Percentiles rank a stretch among this genome's conserved stretches.
These are phyloP conservation scores for Phytopythium vexans DNA, from an alignment of 352 stramenopile species.

Conservation along the genomic window DNA sequence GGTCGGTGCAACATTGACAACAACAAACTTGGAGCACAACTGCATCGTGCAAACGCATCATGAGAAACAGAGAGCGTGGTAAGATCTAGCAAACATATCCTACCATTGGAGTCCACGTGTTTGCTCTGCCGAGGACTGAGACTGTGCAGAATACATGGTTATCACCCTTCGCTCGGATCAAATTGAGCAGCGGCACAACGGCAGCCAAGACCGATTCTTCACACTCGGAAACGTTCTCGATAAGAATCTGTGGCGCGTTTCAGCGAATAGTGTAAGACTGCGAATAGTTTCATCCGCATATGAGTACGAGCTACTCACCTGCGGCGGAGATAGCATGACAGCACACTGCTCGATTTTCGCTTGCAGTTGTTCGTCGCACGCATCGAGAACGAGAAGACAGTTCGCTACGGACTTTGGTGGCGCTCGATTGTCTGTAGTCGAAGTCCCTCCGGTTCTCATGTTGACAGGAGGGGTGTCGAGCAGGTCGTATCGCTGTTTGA, in stretches of 20 bases:
- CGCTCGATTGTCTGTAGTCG: no score
- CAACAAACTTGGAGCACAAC: slow-evolving; percentile 47
- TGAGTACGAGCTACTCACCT: slow-evolving; percentile 9
- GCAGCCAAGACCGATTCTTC: slow-evolving; percentile 33
- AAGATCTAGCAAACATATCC: slow-evolving; percentile 19
- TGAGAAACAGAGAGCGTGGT: background rate
- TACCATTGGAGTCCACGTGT: slow-evolving; percentile 33
- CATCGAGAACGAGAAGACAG: no score
- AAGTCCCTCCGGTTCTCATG: no score
- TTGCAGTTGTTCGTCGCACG: no score
- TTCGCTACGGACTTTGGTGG: no score
- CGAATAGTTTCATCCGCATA: background rate
- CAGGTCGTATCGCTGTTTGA: no score
- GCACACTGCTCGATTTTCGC: slow-evolving; percentile 20
- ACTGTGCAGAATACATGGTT: slow-evolving; percentile 42
- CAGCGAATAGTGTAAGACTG: no score
- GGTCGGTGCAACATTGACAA: slow-evolving; percentile 43
- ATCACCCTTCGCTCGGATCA: slow-evolving; percentile 37
- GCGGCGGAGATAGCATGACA: slow-evolving; percentile 22
- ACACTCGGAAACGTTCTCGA: slow-evolving; percentile 44
- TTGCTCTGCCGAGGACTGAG: slow-evolving; percentile 24
- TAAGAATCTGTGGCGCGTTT: slow-evolving; percentile 26
- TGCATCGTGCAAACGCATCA: slow-evolving; percentile 9
- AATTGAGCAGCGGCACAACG: slow-evolving; percentile 29
- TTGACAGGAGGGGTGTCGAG: no score